These are phyloP conservation scores for Cadophora malorum DNA, from an alignment of 2,329 filamentous ascomycete species.

Conservation along the genomic window DNA sequence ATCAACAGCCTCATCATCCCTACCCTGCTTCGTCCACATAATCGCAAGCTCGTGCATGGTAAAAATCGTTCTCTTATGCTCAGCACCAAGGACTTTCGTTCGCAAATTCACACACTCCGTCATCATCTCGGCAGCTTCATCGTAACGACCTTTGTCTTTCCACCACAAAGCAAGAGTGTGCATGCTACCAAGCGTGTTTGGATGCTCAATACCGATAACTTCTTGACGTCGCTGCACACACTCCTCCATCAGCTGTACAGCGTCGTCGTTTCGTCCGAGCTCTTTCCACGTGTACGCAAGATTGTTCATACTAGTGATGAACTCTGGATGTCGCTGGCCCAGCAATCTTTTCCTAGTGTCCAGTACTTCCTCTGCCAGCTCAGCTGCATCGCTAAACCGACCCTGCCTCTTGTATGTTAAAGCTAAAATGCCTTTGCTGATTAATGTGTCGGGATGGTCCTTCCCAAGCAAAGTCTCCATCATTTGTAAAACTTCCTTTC, in stretches of 20 bases:
- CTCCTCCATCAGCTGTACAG: background rate
- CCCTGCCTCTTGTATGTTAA: slow-evolving; percentile 22
- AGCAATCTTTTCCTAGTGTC: slow-evolving; percentile 26
- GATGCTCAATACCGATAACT: background rate
- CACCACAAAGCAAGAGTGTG: slow-evolving; percentile 10
- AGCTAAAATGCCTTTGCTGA: slow-evolving; percentile 25
- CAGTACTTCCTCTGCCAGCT: slow-evolving; percentile 15
- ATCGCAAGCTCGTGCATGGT: background rate
- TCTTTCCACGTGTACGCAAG: slow-evolving; percentile 7
- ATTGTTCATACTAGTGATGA: slow-evolving; percentile 27
- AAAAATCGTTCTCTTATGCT: background rate
- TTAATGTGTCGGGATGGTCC: slow-evolving; percentile 22
- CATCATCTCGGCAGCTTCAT: slow-evolving; percentile 8
- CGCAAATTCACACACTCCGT: slow-evolving; percentile 2
- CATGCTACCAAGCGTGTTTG: slow-evolving; percentile 22
- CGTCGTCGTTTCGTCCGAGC: background rate
- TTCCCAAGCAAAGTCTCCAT: slow-evolving; percentile 26
- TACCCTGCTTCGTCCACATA: no score
- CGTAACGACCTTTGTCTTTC: background rate
- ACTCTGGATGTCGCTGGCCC: slow-evolving; percentile 21
- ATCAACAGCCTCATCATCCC: slow-evolving; percentile 21
- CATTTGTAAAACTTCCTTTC: slow-evolving; percentile 19
- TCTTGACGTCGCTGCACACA: background rate
- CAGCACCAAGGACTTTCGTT: background rate
- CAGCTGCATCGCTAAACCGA: slow-evolving; percentile 19